Conservation (phyloP, 192 early-diverging fungal species). For the Rhizophagus clarus region DNA sequence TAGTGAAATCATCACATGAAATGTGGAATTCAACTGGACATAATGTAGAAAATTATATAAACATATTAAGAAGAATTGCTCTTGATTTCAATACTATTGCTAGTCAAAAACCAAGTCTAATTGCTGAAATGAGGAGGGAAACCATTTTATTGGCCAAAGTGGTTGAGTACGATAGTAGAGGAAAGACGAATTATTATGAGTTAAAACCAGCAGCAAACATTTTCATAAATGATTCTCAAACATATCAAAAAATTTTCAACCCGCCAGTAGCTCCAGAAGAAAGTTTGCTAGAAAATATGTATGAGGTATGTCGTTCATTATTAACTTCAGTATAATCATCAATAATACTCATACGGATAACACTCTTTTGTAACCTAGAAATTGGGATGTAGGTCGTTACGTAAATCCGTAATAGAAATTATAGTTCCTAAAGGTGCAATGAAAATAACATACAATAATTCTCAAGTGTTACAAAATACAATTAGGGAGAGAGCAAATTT, state of each 20-base stretch:
- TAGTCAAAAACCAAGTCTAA: slow-evolving; percentile 38
- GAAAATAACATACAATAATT: slow-evolving; percentile 39
- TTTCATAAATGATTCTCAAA: slow-evolving; percentile 77
- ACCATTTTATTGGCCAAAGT: slow-evolving; percentile 62
- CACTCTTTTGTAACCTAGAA: neutral
- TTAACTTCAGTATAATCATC: no score
- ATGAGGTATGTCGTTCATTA: no score
- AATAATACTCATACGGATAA: no score
- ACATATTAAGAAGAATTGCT: slow-evolving; percentile 74
- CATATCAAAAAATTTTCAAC: slow-evolving; percentile 70
- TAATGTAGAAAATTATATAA: slow-evolving; percentile 66
- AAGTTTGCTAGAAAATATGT: no score
- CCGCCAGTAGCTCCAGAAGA: slow-evolving; percentile 48
- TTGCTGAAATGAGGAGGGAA: slow-evolving; percentile 58
- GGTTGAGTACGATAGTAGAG: slow-evolving; percentile 39
- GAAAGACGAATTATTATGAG: slow-evolving; percentile 59
- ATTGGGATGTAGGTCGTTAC: slow-evolving; percentile 69
- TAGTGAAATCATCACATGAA: slow-evolving; percentile 59
- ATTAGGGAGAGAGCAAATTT: slow-evolving; percentile 79
- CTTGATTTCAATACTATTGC: slow-evolving; percentile 55
- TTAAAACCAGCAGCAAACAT: slow-evolving; percentile 58
- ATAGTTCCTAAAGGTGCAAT: slow-evolving; percentile 53
- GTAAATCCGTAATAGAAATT: slow-evolving; percentile 61
- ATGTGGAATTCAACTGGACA: slow-evolving; percentile 56
- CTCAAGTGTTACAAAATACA: slow-evolving; percentile 57